These are phyloP conservation scores for Ustilago hordei DNA, from an alignment of 1,284 basidiomycete genomes.

Conservation along the genomic window DNA sequence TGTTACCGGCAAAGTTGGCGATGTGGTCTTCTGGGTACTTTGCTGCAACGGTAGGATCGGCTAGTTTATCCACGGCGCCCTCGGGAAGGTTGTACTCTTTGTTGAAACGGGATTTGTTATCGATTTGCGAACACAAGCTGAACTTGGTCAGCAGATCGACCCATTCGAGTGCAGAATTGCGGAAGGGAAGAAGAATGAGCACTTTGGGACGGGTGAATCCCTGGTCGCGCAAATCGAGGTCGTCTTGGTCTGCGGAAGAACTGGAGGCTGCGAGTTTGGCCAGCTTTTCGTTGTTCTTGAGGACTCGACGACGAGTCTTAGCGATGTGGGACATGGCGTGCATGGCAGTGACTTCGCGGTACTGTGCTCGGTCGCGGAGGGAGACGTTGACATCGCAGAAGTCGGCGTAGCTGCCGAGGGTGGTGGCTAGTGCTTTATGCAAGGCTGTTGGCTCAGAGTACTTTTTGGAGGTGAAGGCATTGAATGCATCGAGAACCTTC, in stretches of 20 bases:
- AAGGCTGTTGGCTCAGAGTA: conserved; percentile 20
- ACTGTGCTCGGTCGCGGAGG: conserved; percentile 35
- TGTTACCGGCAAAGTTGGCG: conserved; percentile 94
- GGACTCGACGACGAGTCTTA: conserved; percentile 89
- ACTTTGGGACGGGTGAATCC: conserved; percentile 96
- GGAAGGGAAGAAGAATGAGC: conserved; percentile 90
- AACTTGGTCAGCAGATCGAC: conserved; percentile 57
- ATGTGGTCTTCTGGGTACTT: conserved; percentile 89
- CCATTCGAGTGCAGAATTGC: conserved; percentile 87
- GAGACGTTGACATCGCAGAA: conserved; percentile 54
- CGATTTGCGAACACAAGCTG: conserved; percentile 59
- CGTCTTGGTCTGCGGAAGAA: conserved; percentile 62
- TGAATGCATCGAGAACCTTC: conserved; percentile 55
- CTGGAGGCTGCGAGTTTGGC: conserved; percentile 70
- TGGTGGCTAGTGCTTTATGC: conserved; percentile 48
- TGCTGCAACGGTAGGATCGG: conserved; percentile 71
- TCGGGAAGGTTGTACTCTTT: conserved; percentile 85
- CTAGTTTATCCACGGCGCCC: conserved; percentile 84
- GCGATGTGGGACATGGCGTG: conserved; percentile 64
- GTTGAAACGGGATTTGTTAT: conserved; percentile 82
- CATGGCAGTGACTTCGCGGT: conserved; percentile 50
- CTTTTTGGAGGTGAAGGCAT: conserved; percentile 27
- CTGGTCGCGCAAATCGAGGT: conserved; percentile 78
- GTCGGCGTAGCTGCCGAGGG: conserved; percentile 58
- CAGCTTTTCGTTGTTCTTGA: conserved; percentile 93